These are phyloP conservation scores for Hypoxylon sp. DNA, from an alignment of 2,329 filamentous ascomycete genomes.

Conservation along the genomic window DNA sequence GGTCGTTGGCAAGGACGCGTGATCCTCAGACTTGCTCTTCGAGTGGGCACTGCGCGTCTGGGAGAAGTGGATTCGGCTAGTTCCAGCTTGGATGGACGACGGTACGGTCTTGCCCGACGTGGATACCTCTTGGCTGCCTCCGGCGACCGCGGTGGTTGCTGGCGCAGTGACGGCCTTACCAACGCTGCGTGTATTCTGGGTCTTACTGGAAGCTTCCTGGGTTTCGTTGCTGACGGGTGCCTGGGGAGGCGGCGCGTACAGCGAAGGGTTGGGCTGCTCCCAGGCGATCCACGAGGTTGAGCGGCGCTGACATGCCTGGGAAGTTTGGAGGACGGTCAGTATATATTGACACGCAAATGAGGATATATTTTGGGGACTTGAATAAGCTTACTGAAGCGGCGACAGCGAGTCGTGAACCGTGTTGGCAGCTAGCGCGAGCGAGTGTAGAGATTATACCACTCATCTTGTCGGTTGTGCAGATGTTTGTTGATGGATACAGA, in stretches of 20 bases:
- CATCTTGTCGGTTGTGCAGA: slow-evolving; percentile 37
- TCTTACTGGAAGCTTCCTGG: not conserved
- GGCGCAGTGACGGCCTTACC: slow-evolving; percentile 26
- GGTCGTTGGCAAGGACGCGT: slow-evolving; percentile 26
- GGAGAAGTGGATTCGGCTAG: not conserved
- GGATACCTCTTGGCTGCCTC: slow-evolving; percentile 32
- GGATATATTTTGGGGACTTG: too few relatives aligned
- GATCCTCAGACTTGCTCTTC: not conserved
- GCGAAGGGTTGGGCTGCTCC: slow-evolving; percentile 46
- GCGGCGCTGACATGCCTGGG: slow-evolving; percentile 12
- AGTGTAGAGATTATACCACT: slow-evolving; percentile 18
- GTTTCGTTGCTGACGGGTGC: slow-evolving; percentile 5
- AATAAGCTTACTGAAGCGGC: slow-evolving; percentile 18
- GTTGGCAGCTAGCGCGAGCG: slow-evolving; percentile 3
- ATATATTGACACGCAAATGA: not conserved
- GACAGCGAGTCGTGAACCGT: not conserved
- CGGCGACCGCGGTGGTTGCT: slow-evolving; percentile 16
- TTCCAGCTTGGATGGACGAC: slow-evolving; percentile 18
- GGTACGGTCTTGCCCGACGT: slow-evolving; percentile 31
- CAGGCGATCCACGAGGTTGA: slow-evolving; percentile 49
- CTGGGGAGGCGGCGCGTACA: slow-evolving; percentile 36
- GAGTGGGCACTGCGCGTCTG: slow-evolving; percentile 23
- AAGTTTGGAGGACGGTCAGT: slow-evolving; percentile 21
- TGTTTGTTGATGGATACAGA: slow-evolving; percentile 13
- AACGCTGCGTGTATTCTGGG: slow-evolving; percentile 8